Evolutionary conservation across 768 basidiomycete genomes (phyloP), one percentile per base, ranked within the genome.

Genomic region (Leucosporidium creatinivorum): DNA sequence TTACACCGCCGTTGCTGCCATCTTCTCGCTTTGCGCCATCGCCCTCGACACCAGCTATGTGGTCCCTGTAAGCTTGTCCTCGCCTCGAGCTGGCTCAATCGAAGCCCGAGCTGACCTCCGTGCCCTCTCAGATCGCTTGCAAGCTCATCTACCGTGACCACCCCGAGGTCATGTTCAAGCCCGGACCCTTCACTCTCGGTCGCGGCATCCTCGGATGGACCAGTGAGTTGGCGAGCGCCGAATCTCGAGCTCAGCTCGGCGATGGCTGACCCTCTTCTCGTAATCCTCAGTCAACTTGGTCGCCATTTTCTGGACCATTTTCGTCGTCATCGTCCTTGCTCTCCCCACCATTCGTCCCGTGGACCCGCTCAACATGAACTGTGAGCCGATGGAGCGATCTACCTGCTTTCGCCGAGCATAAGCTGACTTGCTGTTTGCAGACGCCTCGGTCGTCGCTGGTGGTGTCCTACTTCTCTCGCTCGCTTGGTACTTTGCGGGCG

Each of bases 111-210:
- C 66, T 54, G 58, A 63, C 17, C 30, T 72, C 54, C 65, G 61
- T 58, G 58, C 60, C 68, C 26, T 65, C 73, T 33, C 64, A 73
- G 3, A 72, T 76, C 58, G 70, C 69, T 9, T 72, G 70, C 62
- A 69, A 71, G 52, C 58, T 75, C 33, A 60, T 69, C 62, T 73
- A 52, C 49, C 68, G 66, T 13, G 65, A 75, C 51, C 75, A 75
- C 58, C 75, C 75, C 13, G 75, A 69, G 56, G 70, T 77, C 36
- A 69, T 60, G 26, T 73, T 77, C 58, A 75, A 75, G 55, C 73
- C 75, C n/a, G 78, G 78, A 7, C 77, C 76, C 8, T 77, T 76
- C 68, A 74, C 74, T 30, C 76, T 79, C 49, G 79, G 79, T 13
- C 67, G 56, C 5, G 68, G 60, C 10, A 28, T 30, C 19, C 50